Conservation (phyloP, 2,329 filamentous ascomycete species). For the Colletotrichum destructivum region DNA sequence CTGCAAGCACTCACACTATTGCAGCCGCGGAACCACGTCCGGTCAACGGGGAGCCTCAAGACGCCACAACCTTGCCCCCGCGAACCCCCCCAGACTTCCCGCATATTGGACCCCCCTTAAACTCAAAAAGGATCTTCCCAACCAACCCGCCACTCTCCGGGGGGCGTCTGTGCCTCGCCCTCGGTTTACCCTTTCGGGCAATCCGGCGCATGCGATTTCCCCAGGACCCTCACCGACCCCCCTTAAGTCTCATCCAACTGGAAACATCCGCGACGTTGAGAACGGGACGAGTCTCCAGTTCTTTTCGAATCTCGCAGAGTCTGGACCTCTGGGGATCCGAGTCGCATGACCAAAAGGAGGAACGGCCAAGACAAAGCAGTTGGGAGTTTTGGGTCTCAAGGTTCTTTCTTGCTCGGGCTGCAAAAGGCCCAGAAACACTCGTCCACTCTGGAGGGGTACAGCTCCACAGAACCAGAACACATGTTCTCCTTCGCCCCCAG, state of each 20-base stretch:
- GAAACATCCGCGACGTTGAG: conserved; percentile 19
- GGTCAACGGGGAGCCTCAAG: conserved; percentile 11
- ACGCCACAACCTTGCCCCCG: conserved; percentile 18
- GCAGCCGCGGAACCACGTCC: not conserved
- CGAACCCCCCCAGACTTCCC: conserved; percentile 28
- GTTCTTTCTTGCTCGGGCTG: not conserved
- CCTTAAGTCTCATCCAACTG: conserved; percentile 20
- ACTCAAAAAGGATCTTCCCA: conserved; percentile 18
- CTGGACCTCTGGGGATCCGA: conserved; percentile 5
- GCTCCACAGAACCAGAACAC: conserved; percentile 10
- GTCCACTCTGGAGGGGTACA: not conserved
- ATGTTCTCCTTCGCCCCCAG: not conserved
- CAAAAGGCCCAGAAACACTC: not conserved
- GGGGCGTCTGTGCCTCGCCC: conserved; percentile 4
- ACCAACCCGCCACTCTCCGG: conserved; percentile 6
- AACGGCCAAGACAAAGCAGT: conserved; percentile 10
- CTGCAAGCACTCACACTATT: not conserved
- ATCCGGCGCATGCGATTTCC: conserved; percentile 35
- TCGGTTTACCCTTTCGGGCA: conserved; percentile 37
- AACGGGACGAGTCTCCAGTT: conserved; percentile 10
- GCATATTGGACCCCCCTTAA: conserved; percentile 1
- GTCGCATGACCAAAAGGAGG: conserved; percentile 10
- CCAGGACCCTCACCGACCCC: conserved; percentile 6
- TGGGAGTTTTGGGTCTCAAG: not conserved
- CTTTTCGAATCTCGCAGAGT: conserved; percentile 4